These are phyloP conservation scores for Posidonia australis DNA, from an alignment of 106 monocot genomes.

Conservation along the genomic window DNA sequence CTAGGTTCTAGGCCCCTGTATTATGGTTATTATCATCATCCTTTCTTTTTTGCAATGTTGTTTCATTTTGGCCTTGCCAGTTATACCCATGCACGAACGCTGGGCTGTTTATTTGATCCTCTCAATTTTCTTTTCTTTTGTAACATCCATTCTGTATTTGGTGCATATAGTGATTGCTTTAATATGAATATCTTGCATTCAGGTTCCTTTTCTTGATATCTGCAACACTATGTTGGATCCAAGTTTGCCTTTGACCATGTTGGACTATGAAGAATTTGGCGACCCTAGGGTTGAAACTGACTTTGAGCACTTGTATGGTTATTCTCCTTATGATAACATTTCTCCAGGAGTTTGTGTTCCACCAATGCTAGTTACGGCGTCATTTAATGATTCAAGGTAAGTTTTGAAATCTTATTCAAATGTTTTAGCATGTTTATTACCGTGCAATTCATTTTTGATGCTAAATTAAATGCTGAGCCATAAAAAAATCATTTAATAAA, in stretches of 20 bases:
- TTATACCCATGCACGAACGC: too few species aligned
- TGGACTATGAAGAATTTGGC: conserved; percentile 98
- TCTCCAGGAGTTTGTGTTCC: conserved; percentile 45
- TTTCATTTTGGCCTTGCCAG: too few species aligned
- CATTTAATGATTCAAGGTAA: conserved; percentile 85
- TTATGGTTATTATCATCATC: too few species aligned
- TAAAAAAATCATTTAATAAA: background rate
- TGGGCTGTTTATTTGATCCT: too few species aligned
- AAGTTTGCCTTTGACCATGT: conserved; percentile 69
- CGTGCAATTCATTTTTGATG: background rate
- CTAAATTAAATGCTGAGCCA: background rate
- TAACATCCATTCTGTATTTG: too few species aligned
- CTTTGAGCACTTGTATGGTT: conserved; percentile 55
- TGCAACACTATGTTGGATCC: conserved; percentile 85
- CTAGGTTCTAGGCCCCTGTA: too few species aligned
- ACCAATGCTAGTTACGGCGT: conserved; percentile 59
- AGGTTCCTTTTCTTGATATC: conserved; percentile 98
- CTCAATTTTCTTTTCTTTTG: too few species aligned
- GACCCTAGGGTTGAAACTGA: conserved; percentile 48
- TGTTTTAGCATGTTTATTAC: background rate
- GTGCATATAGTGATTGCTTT: too few species aligned
- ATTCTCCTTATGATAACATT: conserved; percentile 94
- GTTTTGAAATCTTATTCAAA: background rate
- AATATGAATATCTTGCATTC: conserved; percentile 13
- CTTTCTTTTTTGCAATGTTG: too few species aligned